Base-by-base conservation (phyloP, 345 rosid species). In the Eucalyptus marginata region DNA sequence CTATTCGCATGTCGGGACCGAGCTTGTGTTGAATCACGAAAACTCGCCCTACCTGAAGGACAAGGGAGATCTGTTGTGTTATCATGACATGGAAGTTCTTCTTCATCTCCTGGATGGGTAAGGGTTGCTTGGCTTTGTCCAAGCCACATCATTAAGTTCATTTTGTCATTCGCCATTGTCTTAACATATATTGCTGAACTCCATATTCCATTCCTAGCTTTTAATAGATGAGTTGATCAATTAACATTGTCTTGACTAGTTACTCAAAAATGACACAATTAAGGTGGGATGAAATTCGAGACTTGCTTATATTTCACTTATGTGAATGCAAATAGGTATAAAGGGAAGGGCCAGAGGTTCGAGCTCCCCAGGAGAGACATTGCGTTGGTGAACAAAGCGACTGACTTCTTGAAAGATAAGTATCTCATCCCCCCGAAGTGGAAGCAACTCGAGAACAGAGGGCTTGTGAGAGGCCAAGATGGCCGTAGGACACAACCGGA, bases 21-120 rank as follows among this genome's bases (percentile, higher is more conserved):
- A 91, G 68, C 83, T 90, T 44, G 64, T 85, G 87, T 81, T 89
- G 29, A 86, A 91, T 46, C 89, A 88, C 50, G 68, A 49, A 50
- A 50, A 84, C 56, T 92, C 91, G 3, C 92, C 92, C n/a, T 89
- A 83, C 87, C 56, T 91, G 87, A 92, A 92, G 88, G 54, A 76
- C 27, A 88, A 86, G n/a, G 49, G 18, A 1, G 89, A 91, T 62
- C 64, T 87, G n/a, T 84, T 51, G 27, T 86, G 89, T 56, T 87
- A 86, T 17, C 93, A 90, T 87, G 88, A 89, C 84, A 56, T 92
- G 86, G 91, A 92, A 79, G 89, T 88, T 29, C 90, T 66, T 51
- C 86, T 91, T n/a, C 92, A 90, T 86, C 58, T 92, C 10, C 17
- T 90, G 18, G 92, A 89, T 51, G 80, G 92, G 81, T 89, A 83